Evolutionary conservation across 371 early-diverging fungal genomes (phyloP).

Genomic region (Actinomortierella wolfii): DNA sequence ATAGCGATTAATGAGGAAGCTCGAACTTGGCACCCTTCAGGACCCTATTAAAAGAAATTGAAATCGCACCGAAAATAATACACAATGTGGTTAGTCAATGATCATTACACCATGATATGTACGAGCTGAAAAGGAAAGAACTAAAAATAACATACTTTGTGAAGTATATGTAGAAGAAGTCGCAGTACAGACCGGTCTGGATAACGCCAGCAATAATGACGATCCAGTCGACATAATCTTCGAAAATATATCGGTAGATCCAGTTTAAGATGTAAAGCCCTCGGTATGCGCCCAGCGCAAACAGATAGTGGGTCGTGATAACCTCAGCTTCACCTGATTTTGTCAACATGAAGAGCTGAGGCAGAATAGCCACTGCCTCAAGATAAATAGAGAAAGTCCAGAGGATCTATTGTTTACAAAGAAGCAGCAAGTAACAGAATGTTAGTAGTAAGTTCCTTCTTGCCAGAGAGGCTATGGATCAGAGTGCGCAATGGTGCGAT

Average conservation of each 20-base stretch:
- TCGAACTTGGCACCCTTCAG: slow-evolving; percentile 86
- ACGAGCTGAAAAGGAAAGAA: slow-evolving; percentile 1
- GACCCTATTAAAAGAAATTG: slow-evolving; percentile 58
- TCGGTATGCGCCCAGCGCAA: slow-evolving; percentile 98
- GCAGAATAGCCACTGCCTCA: slow-evolving; percentile 98
- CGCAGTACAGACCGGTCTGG: slow-evolving; percentile 96
- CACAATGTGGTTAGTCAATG: not conserved
- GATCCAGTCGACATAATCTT: slow-evolving; percentile 64
- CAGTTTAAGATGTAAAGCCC: slow-evolving; percentile 95
- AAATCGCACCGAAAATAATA: not conserved
- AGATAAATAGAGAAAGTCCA: slow-evolving; percentile 98
- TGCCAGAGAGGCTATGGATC: too few species aligned
- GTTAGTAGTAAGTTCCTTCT: too few species aligned
- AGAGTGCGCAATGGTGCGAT: too few species aligned
- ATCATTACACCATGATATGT: not conserved
- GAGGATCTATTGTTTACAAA: slow-evolving; percentile 60
- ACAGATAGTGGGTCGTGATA: slow-evolving; percentile 97
- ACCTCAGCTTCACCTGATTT: slow-evolving; percentile 98
- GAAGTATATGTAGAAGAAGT: slow-evolving; percentile 98
- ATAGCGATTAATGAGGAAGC: slow-evolving; percentile 61
- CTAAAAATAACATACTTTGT: slow-evolving; percentile 64
- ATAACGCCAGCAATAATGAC: slow-evolving; percentile 87
- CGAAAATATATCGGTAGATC: slow-evolving; percentile 87
- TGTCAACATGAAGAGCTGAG: slow-evolving; percentile 96
- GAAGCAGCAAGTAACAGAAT: slow-evolving; percentile 23